phyloP scores from a whole-genome alignment of 2,329 filamentous ascomycete genomes.

The Botrytis cinerea region DNA sequence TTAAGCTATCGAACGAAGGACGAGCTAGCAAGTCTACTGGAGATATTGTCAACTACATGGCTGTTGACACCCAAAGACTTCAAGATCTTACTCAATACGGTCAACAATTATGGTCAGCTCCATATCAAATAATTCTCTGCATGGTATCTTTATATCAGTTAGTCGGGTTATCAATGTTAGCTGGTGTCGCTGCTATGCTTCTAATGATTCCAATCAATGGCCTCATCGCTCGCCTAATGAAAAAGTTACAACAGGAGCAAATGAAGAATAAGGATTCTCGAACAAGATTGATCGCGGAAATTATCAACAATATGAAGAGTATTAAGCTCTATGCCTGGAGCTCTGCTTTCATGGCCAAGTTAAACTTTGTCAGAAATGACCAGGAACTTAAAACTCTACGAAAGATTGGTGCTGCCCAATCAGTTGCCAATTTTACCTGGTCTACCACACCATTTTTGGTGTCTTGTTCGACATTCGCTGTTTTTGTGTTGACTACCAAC shows the following conservation, averaged over 20 bases:
- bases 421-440: slow-evolving; percentile 97
- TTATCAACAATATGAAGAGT: slow-evolving; percentile 99
- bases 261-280: slow-evolving; percentile 99
- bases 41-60: slow-evolving; percentile 99
- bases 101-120: slow-evolving; percentile 93
- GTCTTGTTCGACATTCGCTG: slow-evolving; percentile 92
- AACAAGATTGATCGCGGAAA: slow-evolving; percentile 93
- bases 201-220: slow-evolving; percentile 97
- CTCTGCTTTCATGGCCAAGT: slow-evolving; percentile 93
- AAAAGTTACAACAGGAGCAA: slow-evolving; percentile 88
- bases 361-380: slow-evolving; percentile 95
- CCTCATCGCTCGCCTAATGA: slow-evolving; percentile 88
- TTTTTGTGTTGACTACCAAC: slow-evolving; percentile 85
- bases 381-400: slow-evolving; percentile 91
- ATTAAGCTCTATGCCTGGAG: slow-evolving; percentile 99
- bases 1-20: slow-evolving; percentile 90
- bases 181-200: slow-evolving; percentile 92
- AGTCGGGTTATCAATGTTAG: slow-evolving; percentile 94
- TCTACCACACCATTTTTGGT: slow-evolving; percentile 96
- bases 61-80: slow-evolving; percentile 92
- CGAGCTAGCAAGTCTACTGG: slow-evolving; percentile 86
- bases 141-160: slow-evolving; percentile 95
- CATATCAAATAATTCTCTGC: slow-evolving; percentile 93
- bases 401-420: slow-evolving; percentile 92
- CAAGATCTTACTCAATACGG: slow-evolving; percentile 95